These are phyloP conservation scores for Globisporangium paddicum DNA, from an alignment of 352 stramenopile species.

Conservation along the genomic window DNA sequence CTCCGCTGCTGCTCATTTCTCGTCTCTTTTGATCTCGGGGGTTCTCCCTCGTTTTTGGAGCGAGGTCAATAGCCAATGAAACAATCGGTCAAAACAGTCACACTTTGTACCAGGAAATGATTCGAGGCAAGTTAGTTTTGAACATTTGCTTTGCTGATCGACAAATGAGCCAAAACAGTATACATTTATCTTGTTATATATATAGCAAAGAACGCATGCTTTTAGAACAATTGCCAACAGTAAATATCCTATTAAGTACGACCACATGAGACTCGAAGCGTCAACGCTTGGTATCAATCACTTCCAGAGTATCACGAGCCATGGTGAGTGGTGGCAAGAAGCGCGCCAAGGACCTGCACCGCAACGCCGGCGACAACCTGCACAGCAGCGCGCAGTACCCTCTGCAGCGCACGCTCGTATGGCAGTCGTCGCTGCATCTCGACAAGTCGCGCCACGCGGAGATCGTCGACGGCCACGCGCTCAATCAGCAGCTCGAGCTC, in stretches of 20 bases:
- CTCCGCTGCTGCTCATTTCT: background rate
- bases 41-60: background rate
- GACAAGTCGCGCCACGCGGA: slow-evolving; percentile 39
- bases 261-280: background rate
- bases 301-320: background rate
- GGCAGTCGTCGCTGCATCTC: slow-evolving; percentile 50
- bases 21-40: background rate
- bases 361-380: slow-evolving; percentile 9
- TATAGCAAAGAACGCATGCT: background rate
- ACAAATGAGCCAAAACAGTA: background rate
- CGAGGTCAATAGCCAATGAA: background rate
- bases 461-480: slow-evolving; percentile 37
- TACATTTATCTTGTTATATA: background rate
- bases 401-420: slow-evolving; percentile 44
- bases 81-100: background rate
- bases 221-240: background rate
- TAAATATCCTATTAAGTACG: no score
- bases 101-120: background rate
- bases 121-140: background rate
- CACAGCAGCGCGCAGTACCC: slow-evolving; percentile 18
- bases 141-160: background rate
- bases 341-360: slow-evolving; percentile 25
- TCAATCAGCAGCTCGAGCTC: slow-evolving; percentile 76
- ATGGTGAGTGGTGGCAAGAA: slow-evolving; percentile 68
- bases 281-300: background rate